phyloP scores from a whole-genome alignment of 176 grass and related monocot species.

The Alopecurus myosuroides region DNA sequence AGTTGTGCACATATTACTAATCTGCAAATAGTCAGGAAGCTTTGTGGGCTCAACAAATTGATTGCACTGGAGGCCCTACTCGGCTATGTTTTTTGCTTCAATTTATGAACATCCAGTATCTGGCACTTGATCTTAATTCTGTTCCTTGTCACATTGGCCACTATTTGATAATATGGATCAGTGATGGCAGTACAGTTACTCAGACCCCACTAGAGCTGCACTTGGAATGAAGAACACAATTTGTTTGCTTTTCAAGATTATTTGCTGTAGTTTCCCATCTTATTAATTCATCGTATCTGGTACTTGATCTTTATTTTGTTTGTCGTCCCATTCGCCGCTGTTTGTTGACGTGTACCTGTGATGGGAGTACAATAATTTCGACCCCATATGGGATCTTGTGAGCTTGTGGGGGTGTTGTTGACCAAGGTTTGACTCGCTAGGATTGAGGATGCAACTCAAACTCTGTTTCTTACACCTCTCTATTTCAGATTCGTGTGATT shows the following conservation, averaged over 20 bases:
- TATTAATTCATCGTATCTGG: not conserved
- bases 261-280: constrained; percentile 4
- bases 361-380: constrained; percentile 49
- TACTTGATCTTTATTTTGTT: constrained; percentile 27
- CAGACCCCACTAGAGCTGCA: constrained; percentile 27
- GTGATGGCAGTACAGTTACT: constrained; percentile 43
- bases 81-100: constrained; percentile 17
- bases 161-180: constrained; percentile 18
- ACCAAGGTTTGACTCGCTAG: constrained; percentile 23
- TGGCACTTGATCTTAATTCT: constrained; percentile 21
- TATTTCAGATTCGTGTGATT: not conserved
- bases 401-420: constrained; percentile 23
- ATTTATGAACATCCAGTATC: not conserved
- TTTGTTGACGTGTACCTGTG: constrained; percentile 26
- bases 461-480: not conserved
- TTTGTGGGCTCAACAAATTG: constrained; percentile 9
- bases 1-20: not conserved
- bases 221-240: constrained; percentile 12
- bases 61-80: not conserved
- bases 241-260: not conserved
- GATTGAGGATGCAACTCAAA: constrained; percentile 13
- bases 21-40: constrained; percentile 1
- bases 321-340: constrained; percentile 20
- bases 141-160: not conserved
- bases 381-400: constrained; percentile 24